phyloP scores from a whole-genome alignment of 495 filamentous ascomycete genomes.

The Trichoderma erinaceum region DNA sequence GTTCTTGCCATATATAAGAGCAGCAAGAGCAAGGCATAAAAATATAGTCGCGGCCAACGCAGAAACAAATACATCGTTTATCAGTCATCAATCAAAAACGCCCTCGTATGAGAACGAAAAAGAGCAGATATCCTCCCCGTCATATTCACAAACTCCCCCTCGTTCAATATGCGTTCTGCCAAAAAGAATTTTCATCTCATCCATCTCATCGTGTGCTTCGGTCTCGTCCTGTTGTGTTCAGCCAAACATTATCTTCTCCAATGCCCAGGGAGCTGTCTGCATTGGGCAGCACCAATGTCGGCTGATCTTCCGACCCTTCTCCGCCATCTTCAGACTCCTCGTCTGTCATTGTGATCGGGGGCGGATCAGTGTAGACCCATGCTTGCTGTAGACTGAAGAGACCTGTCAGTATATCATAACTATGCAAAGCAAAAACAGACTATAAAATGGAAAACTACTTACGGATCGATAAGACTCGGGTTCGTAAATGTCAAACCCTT shows the following conservation, averaged over 20 bases:
- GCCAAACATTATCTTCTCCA: slow-evolving; percentile 52
- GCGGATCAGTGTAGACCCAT: slow-evolving; percentile 48
- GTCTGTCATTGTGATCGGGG: slow-evolving; percentile 27
- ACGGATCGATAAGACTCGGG: slow-evolving; percentile 63
- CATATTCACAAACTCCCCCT: neutral
- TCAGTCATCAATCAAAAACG: slow-evolving; percentile 6
- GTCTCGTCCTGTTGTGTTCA: slow-evolving; percentile 25
- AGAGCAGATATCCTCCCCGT: neutral
- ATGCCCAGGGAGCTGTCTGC: slow-evolving; percentile 44
- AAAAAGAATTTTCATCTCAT: neutral
- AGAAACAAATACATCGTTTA: neutral
- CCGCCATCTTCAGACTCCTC: slow-evolving; percentile 20
- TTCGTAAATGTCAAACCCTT: slow-evolving; percentile 63
- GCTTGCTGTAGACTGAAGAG: slow-evolving; percentile 39
- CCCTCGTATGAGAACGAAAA: neutral
- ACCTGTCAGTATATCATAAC: slow-evolving; percentile 20
- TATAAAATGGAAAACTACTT: slow-evolving; percentile 28
- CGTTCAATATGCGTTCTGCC: neutral
- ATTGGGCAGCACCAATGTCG: slow-evolving; percentile 19
- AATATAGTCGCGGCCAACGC: neutral
- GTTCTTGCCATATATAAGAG: slow-evolving; percentile 5
- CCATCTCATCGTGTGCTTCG: neutral
- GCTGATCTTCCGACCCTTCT: slow-evolving; percentile 19
- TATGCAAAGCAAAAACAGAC: neutral
- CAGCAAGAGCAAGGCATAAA: neutral